These are phyloP conservation scores for Thuidium tamariscinum DNA, from an alignment of 225 moss, liverwort and hornwort species.

Conservation along the genomic window DNA sequence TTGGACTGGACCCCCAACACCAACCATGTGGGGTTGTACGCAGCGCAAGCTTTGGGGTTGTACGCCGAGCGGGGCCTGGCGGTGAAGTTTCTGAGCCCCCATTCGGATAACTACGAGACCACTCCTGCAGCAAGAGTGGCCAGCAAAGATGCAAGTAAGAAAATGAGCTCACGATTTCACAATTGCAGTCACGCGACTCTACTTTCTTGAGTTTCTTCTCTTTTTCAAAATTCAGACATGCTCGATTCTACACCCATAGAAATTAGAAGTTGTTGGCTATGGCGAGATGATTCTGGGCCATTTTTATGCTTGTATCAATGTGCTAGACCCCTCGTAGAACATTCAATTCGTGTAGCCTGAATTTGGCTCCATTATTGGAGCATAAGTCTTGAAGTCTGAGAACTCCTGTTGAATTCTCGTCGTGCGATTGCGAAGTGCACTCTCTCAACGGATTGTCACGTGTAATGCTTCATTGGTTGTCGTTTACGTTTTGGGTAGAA, in stretches of 20 bases:
- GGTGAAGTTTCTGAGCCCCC: slow-evolving; percentile 62
- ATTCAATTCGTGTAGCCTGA: not conserved
- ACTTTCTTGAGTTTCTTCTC: not conserved
- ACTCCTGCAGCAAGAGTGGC: slow-evolving; percentile 69
- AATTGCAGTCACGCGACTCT: not conserved
- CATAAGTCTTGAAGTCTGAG: not conserved
- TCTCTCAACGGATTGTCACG: not conserved
- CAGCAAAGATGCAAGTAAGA: slow-evolving; percentile 35
- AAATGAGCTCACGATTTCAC: not conserved
- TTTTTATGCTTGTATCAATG: not conserved
- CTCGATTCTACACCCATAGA: not conserved
- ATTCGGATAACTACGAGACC: slow-evolving; percentile 40
- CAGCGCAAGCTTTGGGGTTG: slow-evolving; percentile 45
- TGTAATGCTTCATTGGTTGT: not conserved
- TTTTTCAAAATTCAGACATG: not conserved
- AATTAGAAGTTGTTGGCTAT: not conserved
- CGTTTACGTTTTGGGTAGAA: not conserved
- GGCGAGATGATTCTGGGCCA: not conserved
- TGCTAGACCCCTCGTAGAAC: not conserved
- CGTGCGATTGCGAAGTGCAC: not conserved
- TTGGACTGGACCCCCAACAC: slow-evolving; percentile 88
- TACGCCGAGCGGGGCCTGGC: slow-evolving; percentile 36
- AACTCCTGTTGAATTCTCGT: not conserved
- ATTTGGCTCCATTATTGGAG: not conserved
- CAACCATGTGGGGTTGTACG: slow-evolving; percentile 74